Conservation (phyloP, 163 green algal species). For the Chloroidium sp. region DNA sequence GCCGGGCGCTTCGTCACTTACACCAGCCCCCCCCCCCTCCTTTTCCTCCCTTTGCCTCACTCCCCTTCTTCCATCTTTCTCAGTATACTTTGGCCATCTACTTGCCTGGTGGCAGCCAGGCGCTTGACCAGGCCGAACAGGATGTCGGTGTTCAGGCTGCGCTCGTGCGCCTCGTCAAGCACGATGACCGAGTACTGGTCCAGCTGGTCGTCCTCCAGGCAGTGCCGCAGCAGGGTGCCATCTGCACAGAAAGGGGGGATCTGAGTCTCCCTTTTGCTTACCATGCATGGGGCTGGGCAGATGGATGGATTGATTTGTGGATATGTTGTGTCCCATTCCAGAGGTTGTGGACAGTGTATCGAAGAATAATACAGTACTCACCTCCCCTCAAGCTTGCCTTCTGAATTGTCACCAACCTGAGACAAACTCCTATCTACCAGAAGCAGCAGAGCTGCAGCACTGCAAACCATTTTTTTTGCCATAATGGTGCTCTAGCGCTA, state of each 20-base stretch:
- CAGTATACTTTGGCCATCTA: neutral
- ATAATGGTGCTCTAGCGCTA: no score
- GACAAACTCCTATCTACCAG: no score
- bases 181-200: slow-evolving; percentile 74
- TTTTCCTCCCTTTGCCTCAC: no score
- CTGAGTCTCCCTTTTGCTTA: neutral
- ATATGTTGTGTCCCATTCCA: no score
- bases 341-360: no score
- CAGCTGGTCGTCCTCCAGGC: slow-evolving; percentile 64
- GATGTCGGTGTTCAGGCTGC: slow-evolving; percentile 93
- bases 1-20: neutral
- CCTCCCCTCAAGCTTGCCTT: no score
- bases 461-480: no score
- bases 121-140: slow-evolving; percentile 84
- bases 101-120: slow-evolving; percentile 36
- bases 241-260: slow-evolving; percentile 35
- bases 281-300: neutral
- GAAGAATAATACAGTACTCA: no score
- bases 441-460: no score
- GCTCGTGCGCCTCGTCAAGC: slow-evolving; percentile 95
- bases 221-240: slow-evolving; percentile 73
- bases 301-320: no score
- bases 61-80: neutral
- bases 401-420: no score
- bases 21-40: neutral